Conservation (phyloP, 2,329 filamentous ascomycete species). For the Sarocladiaceae sp. region DNA sequence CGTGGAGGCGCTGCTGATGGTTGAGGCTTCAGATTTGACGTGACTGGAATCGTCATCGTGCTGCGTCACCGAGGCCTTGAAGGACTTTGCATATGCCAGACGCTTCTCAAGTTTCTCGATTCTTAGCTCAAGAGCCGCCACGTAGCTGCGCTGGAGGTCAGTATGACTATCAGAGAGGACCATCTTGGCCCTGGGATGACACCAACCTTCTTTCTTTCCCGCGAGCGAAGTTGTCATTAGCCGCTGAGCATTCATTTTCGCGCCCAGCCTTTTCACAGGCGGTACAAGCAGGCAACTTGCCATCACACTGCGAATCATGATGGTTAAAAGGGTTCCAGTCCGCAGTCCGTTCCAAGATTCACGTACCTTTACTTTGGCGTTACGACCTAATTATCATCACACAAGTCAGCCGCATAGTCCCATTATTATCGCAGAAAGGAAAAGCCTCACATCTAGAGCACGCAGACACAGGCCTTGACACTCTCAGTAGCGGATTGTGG, state of each 20-base stretch:
- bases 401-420: constrained; percentile 3
- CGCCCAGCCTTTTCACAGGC: constrained; percentile 90
- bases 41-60: constrained; percentile 21
- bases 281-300: constrained; percentile 89
- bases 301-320: constrained; percentile 65
- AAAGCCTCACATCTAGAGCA: constrained; percentile 63
- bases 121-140: constrained; percentile 86
- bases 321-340: background rate
- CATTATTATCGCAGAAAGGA: background rate
- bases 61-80: constrained; percentile 54
- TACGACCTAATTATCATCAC: constrained; percentile 46
- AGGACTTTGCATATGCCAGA: constrained; percentile 61
- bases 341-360: constrained; percentile 9
- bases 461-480: constrained; percentile 73
- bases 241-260: constrained; percentile 81
- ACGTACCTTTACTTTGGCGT: constrained; percentile 81
- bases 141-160: constrained; percentile 54
- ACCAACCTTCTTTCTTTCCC: constrained; percentile 83
- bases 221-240: constrained; percentile 90
- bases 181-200: background rate
- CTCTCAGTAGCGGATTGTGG: constrained; percentile 57
- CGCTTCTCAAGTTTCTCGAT: constrained; percentile 82
- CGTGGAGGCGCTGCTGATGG: background rate
- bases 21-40: background rate
- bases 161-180: background rate